These are phyloP conservation scores for Lasiosphaeriaceae sp. DNA, from an alignment of 495 filamentous ascomycete species.

Conservation along the genomic window DNA sequence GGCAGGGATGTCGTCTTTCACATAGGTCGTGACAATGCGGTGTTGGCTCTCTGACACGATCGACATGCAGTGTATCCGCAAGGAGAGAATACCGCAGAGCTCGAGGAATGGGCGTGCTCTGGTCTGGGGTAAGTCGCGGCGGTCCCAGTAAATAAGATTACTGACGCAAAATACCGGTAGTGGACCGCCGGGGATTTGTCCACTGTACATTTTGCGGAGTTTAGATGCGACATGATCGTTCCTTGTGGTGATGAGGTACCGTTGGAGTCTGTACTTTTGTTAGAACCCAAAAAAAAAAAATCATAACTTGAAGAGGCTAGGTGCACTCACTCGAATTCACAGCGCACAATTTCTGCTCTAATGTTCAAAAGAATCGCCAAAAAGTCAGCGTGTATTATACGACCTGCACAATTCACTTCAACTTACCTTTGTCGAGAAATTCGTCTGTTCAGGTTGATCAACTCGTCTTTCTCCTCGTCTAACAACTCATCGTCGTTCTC, in stretches of 20 bases:
- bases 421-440: too few species aligned
- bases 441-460: too few species aligned
- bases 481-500: too few species aligned
- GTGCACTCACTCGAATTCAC: neutral
- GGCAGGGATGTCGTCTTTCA: constrained; percentile 29
- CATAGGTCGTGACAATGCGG: constrained; percentile 25
- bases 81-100: constrained; percentile 32
- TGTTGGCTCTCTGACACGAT: constrained; percentile 37
- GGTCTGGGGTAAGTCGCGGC: constrained; percentile 19
- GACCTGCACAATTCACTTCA: neutral
- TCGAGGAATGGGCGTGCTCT: constrained; percentile 24
- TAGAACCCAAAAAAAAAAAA: too few species aligned
- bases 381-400: neutral
- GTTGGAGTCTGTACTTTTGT: constrained; percentile 6
- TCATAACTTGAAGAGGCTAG: neutral
- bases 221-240: constrained; percentile 25
- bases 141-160: constrained; percentile 34
- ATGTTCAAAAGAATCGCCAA: neutral
- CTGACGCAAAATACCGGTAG: constrained; percentile 36
- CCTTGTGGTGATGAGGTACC: constrained; percentile 28
- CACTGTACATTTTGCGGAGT: constrained; percentile 22
- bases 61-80: constrained; percentile 32
- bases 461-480: too few species aligned
- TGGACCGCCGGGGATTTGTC: constrained; percentile 10
- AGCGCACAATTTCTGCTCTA: neutral